Conservation (phyloP, 768 basidiomycete genomes). For the Lenzites betulinus region DNA sequence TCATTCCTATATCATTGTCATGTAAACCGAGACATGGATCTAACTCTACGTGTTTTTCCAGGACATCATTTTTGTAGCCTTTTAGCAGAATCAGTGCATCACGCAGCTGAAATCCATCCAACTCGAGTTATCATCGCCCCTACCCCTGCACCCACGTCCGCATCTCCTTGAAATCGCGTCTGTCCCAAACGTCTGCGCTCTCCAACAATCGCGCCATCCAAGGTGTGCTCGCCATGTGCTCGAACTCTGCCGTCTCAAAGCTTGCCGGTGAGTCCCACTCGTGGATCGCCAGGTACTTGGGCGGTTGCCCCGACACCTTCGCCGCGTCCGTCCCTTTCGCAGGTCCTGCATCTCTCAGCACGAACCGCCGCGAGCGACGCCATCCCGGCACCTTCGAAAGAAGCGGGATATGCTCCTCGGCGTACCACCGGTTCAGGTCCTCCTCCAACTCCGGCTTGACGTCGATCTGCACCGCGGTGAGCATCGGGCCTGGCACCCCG, state of each 20-base stretch:
- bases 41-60: neutral
- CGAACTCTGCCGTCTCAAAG: slow-evolving; percentile 40
- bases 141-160: slow-evolving; percentile 6
- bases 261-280: slow-evolving; percentile 40
- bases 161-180: slow-evolving; percentile 31
- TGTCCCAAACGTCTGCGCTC: slow-evolving; percentile 36
- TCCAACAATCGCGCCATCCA: slow-evolving; percentile 46
- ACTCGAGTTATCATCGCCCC: neutral
- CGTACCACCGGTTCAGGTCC: slow-evolving; percentile 34
- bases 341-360: slow-evolving; percentile 30
- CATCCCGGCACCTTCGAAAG: slow-evolving; percentile 45
- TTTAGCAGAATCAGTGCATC: too few species aligned
- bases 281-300: slow-evolving; percentile 46
- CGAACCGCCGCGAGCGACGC: slow-evolving; percentile 46
- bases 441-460: slow-evolving; percentile 30
- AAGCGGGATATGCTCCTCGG: slow-evolving; percentile 34
- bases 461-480: slow-evolving; percentile 29
- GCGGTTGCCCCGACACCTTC: slow-evolving; percentile 22
- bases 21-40: neutral
- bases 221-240: slow-evolving; percentile 43
- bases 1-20: neutral
- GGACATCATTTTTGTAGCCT: neutral
- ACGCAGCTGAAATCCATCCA: too few species aligned
- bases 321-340: slow-evolving; percentile 27
- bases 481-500: slow-evolving; percentile 25